A percentile compares a stretch with the other conserved stretches of the same genome.
These are phyloP conservation scores for Chaetomiaceae sp. DNA, from an alignment of 2,329 filamentous ascomycete genomes.

Conservation along the genomic window DNA sequence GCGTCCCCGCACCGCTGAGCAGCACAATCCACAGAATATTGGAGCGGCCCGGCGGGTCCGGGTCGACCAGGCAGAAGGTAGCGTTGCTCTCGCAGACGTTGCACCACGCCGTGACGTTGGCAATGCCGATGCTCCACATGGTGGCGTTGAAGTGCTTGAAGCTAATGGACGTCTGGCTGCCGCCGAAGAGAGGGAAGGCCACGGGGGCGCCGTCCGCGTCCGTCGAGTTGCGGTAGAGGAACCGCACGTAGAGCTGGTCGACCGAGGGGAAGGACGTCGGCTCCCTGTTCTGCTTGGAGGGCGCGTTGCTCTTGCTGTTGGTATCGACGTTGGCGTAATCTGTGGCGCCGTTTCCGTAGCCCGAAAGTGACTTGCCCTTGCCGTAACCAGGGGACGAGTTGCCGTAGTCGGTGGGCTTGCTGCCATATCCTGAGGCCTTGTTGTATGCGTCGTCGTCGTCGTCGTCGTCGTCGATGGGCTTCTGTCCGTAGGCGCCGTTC, in stretches of 20 bases:
- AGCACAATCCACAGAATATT: too few species aligned
- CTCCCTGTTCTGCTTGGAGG: too few species aligned
- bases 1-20: too few species aligned
- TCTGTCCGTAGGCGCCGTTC: too few species aligned
- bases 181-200: constrained; percentile 37
- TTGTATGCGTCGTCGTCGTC: neutral
- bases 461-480: too few species aligned
- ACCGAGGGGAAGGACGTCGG: constrained; percentile 28
- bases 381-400: neutral
- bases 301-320: neutral
- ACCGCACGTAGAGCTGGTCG: constrained; percentile 46
- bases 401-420: neutral
- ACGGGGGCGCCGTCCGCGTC: constrained; percentile 29
- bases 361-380: neutral
- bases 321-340: too few species aligned
- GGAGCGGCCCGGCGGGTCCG: neutral
- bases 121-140: constrained; percentile 34
- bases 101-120: constrained; percentile 38
- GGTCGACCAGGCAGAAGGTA: constrained; percentile 33
- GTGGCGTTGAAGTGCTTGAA: constrained; percentile 34
- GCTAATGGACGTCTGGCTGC: constrained; percentile 30
- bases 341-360: constrained; percentile 10
- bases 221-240: constrained; percentile 48
- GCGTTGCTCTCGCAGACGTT: constrained; percentile 32
- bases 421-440: neutral